phyloP scores from a whole-genome alignment of 2,329 filamentous ascomycete species.

The Aspergillus texensis region DNA sequence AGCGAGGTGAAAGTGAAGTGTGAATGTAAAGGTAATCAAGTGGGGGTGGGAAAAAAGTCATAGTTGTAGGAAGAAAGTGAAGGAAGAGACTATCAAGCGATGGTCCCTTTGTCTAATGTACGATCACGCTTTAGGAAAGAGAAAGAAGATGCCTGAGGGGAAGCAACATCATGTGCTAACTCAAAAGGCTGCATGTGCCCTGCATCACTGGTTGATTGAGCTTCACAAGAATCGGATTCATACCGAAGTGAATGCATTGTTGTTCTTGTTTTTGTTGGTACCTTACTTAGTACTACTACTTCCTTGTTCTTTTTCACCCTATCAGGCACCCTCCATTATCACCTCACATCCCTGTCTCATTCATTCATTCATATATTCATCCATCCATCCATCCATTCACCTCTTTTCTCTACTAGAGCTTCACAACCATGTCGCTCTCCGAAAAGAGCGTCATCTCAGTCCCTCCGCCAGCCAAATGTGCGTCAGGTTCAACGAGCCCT shows the following conservation, averaged over 20 bases:
- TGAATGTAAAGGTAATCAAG: neutral
- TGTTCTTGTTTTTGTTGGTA: too few relatives aligned
- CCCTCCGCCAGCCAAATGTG: slow-evolving; percentile 22
- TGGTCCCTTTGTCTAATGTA: slow-evolving; percentile 19
- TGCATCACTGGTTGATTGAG: neutral
- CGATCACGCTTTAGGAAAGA: slow-evolving; percentile 21
- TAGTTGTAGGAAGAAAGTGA: too few relatives aligned
- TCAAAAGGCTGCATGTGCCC: slow-evolving; percentile 21
- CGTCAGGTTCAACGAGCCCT: slow-evolving; percentile 13
- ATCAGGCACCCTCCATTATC: neutral
- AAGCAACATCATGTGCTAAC: slow-evolving; percentile 18
- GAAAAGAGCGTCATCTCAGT: slow-evolving; percentile 19
- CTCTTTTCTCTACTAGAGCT: neutral
- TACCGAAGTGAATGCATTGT: neutral
- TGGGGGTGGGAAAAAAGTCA: too few relatives aligned
- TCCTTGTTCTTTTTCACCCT: neutral
- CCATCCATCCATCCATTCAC: neutral
- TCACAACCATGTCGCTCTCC: slow-evolving; percentile 17
- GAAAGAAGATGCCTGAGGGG: neutral
- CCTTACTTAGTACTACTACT: too few relatives aligned
- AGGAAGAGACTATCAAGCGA: neutral
- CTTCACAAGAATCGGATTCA: neutral
- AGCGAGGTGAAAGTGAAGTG: neutral
- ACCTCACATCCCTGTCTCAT: neutral
- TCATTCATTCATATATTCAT: neutral